Evolutionary conservation across 2,329 filamentous ascomycete species (phyloP), one percentile per base, ranked within the genome.

Genomic region (Ascochyta pisi): DNA sequence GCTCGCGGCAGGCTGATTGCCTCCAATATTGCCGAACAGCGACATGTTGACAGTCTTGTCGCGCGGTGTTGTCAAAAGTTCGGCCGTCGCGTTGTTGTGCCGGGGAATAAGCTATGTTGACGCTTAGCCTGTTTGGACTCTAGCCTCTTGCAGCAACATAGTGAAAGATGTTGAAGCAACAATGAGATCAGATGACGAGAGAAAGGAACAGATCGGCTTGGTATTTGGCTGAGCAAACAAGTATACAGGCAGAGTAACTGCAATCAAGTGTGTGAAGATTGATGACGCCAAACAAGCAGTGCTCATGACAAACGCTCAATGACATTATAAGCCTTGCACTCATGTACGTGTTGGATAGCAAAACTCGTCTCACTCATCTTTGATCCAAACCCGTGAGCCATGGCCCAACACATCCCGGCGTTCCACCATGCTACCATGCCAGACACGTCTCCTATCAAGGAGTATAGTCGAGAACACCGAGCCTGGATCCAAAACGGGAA

Each of bases 1-100:
- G 49, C 62, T 66, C 16, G 70, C 68, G 26, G 69, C 63, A 46
- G 71, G 71, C 63, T 68, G 70, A 13, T 56, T 49, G 60, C 61
- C 66, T 43, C 69, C 67, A 49, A 70, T 58, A 57, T 66, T 66
- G 38, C 67, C 66, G 63, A 76, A 74, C 22, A 75, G 66, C 52
- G 66, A 70, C 70, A 73, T 73, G 64, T 56, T 66, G 65, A 57
- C 60, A 51, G 37, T 56, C 27, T 52, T 22, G 60, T 39, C 41
- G 57, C 54, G 62, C 56, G 47, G 48, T 69, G 69, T 67, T 67
- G 54, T 52, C 54, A 53, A 57, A 57, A 57, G 54, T 57, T 57
- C 44, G 54, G 45, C 63, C 58, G 57, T 66, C 70, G 66, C 70
- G 67, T 65, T 61, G 54, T 58, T 61, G 49, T 54, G 57, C 34